Base-by-base conservation (phyloP, 768 basidiomycete species). In the Phylloporus sp. region DNA sequence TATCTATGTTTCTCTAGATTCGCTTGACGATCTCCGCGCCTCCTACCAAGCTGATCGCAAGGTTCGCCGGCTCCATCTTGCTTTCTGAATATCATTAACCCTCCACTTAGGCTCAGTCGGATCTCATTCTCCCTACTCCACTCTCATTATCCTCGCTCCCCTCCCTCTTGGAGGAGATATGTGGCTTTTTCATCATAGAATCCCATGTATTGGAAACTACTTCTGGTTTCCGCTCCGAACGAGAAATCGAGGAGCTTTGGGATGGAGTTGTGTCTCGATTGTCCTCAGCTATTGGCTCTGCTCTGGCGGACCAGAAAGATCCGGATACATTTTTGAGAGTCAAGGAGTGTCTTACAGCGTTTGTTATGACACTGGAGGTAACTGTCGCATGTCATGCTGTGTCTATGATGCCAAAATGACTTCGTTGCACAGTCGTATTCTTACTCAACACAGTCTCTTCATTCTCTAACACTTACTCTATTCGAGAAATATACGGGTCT, bases 41-140 rank as follows among this genome's bases (percentile, higher is more conserved):
- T 95, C 86, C 28, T 99, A 97, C 62, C 95, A 98, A 71, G 91
- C 90, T n/a, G 97, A 99, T 69, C 82, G 97, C 63, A 93, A 95
- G 77, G 93, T 85, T 62, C 29, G 54, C 24, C 40, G 41, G 32
- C 35, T 42, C 11, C 34, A 20, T 24, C 29, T 35, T 43, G 18
- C 24, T 49, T 24, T 13, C 7, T 42, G 35, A 36, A 48, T n/a
- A n/a, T 42, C 22, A 27, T 59, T 69, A 36, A 69, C 35, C 15
- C 26, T 45, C 27, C 16, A 38, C 31, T 5, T 58, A 97, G 95
- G 92, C 94, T 0, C 97, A 99, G 88, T 95, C 97, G 2, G 89
- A 90, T 57, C 81, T 99, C 9, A 97, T 98, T 66, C 80, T 99
- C 26, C 93, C 90, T 1, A 74, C 75, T 24, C 85, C 86, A 0